Evolutionary conservation across 225 moss, liverwort and hornwort species (phyloP).

Genomic region (Anthoceros angustus): DNA sequence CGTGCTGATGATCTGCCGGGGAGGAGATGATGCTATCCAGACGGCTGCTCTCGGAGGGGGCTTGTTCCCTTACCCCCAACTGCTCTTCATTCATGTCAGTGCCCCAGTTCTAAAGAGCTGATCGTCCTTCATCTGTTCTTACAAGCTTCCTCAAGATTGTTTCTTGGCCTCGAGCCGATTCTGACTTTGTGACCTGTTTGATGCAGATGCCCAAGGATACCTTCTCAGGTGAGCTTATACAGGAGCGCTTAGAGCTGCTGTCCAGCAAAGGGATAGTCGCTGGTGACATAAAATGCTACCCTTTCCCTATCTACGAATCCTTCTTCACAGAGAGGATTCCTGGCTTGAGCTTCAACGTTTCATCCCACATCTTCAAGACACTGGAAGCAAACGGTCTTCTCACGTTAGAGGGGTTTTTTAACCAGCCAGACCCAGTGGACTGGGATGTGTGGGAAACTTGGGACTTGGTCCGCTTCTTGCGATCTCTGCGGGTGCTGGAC

Average conservation of each 20-base stretch:
- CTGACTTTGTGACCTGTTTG: conserved; percentile 13
- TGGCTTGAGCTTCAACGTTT: neutral
- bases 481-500: neutral
- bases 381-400: neutral
- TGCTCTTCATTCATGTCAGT: neutral
- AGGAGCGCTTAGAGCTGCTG: conserved; percentile 7
- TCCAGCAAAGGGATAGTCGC: conserved; percentile 6
- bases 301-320: neutral
- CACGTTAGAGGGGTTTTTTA: conserved; percentile 9
- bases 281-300: conserved; percentile 7
- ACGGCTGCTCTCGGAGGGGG: neutral
- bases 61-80: neutral
- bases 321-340: conserved; percentile 17
- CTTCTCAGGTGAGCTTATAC: conserved; percentile 7
- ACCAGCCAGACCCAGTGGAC: conserved; percentile 18
- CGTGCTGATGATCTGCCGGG: neutral
- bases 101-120: neutral
- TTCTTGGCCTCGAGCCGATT: neutral
- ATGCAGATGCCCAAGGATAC: conserved; percentile 24
- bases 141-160: conserved; percentile 8
- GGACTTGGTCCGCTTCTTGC: conserved; percentile 6
- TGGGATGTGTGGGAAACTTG: conserved; percentile 14
- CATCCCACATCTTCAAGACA: conserved; percentile 10
- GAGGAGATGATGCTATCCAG: neutral
- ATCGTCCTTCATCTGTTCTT: conserved; percentile 13